Percentiles rank a stretch among this genome's conserved stretches.
phyloP scores from a whole-genome alignment of 768 basidiomycete genomes.

The Rhizopogon sp. region DNA sequence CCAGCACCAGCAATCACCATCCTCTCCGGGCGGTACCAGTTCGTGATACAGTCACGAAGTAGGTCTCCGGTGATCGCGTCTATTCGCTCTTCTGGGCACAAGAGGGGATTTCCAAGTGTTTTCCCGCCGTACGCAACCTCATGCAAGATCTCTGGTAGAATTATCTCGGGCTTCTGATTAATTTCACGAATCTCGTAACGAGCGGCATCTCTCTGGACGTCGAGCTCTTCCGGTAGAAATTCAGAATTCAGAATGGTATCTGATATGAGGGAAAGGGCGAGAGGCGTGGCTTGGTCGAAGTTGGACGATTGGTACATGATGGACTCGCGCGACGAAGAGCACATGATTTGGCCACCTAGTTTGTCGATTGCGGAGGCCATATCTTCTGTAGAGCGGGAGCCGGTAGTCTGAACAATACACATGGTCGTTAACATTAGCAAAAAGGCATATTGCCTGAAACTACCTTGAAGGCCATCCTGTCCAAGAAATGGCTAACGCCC shows the following conservation, averaged over 20 bases:
- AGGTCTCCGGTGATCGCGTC: slow-evolving; percentile 54
- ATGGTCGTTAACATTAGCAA: background rate
- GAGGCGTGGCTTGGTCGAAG: slow-evolving; percentile 76
- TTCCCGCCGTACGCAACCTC: slow-evolving; percentile 72
- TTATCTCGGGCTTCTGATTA: slow-evolving; percentile 83
- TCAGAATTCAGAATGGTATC: slow-evolving; percentile 84
- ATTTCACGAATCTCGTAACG: slow-evolving; percentile 90
- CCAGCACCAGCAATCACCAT: slow-evolving; percentile 96
- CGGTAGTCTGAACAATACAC: slow-evolving; percentile 55
- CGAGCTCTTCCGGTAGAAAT: slow-evolving; percentile 74
- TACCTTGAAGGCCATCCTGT: slow-evolving; percentile 95
- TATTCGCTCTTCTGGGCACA: slow-evolving; percentile 86
- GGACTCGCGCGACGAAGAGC: slow-evolving; percentile 85
- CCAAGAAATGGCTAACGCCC: slow-evolving; percentile 89
- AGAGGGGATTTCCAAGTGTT: slow-evolving; percentile 84
- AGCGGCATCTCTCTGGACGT: slow-evolving; percentile 80
- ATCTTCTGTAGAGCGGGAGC: slow-evolving; percentile 61
- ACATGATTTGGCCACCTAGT: slow-evolving; percentile 89
- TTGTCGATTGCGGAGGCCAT: slow-evolving; percentile 80
- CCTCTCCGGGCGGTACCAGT: slow-evolving; percentile 90
- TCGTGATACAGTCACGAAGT: slow-evolving; percentile 59
- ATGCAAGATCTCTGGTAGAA: slow-evolving; percentile 88
- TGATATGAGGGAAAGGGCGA: slow-evolving; percentile 83
- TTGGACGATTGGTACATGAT: slow-evolving; percentile 99
- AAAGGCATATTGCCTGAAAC: background rate